A percentile compares a stretch with the other conserved stretches of the same genome.
Evolutionary conservation across 805 yeast genomes (phyloP).

Genomic region (Kuraishia borneana): DNA sequence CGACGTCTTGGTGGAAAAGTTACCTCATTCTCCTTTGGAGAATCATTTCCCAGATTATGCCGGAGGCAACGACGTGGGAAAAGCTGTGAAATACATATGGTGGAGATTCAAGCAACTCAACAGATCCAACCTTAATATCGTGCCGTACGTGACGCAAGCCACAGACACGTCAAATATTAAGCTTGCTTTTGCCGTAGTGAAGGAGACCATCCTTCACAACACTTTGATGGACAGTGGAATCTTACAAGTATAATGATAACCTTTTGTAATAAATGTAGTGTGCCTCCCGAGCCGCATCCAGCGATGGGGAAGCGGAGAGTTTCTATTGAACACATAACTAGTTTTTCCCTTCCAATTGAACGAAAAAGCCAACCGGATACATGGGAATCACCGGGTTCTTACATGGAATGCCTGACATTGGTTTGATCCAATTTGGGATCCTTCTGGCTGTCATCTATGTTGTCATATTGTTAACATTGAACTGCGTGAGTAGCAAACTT

Average conservation of each 20-base stretch:
- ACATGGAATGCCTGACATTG: too few species aligned
- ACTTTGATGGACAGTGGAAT: slow-evolving; percentile 46
- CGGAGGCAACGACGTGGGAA: slow-evolving; percentile 82
- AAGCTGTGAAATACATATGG: slow-evolving; percentile 83
- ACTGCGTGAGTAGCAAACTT: too few species aligned
- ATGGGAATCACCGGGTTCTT: too few species aligned
- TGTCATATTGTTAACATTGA: too few species aligned
- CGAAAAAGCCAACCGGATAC: too few species aligned
- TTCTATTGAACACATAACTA: too few species aligned
- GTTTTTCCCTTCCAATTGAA: too few species aligned
- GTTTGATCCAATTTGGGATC: too few species aligned
- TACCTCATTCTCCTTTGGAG: slow-evolving; percentile 72
- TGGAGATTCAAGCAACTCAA: slow-evolving; percentile 86
- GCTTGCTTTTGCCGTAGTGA: slow-evolving; percentile 56
- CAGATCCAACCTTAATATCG: slow-evolving; percentile 68
- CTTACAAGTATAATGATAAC: slow-evolving; percentile 13
- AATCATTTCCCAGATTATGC: slow-evolving; percentile 81
- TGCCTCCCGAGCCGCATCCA: too few species aligned
- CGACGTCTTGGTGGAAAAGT: slow-evolving; percentile 79
- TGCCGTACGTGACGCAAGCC: slow-evolving; percentile 91
- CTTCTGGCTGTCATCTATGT: too few species aligned
- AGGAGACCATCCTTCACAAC: slow-evolving; percentile 45
- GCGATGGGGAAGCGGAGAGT: neutral
- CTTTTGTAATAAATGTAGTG: too few species aligned
- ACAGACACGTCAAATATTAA: slow-evolving; percentile 86